Evolutionary conservation across 2,329 filamentous ascomycete species (phyloP).

Genomic region (Ilyonectria sp.): DNA sequence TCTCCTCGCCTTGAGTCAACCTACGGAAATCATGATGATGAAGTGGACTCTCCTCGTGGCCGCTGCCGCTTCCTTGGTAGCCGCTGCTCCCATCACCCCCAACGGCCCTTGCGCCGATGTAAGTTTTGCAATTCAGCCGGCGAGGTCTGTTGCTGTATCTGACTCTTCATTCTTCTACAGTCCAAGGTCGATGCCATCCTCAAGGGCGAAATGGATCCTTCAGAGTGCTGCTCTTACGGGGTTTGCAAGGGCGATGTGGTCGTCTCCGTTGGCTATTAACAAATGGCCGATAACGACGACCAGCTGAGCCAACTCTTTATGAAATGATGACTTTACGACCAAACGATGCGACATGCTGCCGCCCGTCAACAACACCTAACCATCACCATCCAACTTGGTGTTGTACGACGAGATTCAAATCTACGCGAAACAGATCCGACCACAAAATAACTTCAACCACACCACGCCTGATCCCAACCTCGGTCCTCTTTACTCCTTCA

Average conservation of each 20-base stretch:
- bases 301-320: slow-evolving; percentile 29
- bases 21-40: slow-evolving; percentile 32
- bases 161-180: slow-evolving; percentile 38
- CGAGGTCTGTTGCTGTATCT: slow-evolving; percentile 7
- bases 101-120: slow-evolving; percentile 55
- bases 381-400: slow-evolving; percentile 2
- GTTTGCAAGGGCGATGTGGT: slow-evolving; percentile 66
- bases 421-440: slow-evolving; percentile 8
- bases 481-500: slow-evolving; percentile 7
- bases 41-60: slow-evolving; percentile 41
- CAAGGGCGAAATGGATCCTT: slow-evolving; percentile 62
- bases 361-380: neutral
- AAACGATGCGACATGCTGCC: neutral
- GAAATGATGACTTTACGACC: slow-evolving; percentile 41
- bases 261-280: slow-evolving; percentile 58
- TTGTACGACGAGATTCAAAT: neutral
- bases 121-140: slow-evolving; percentile 25
- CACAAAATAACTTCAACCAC: slow-evolving; percentile 6
- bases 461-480: slow-evolving; percentile 3
- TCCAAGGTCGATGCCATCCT: slow-evolving; percentile 61
- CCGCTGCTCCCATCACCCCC: slow-evolving; percentile 50
- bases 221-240: slow-evolving; percentile 69
- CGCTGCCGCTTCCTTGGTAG: slow-evolving; percentile 37
- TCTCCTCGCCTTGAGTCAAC: neutral
- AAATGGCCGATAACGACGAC: slow-evolving; percentile 12